Percentiles rank a stretch among this genome's conserved stretches.
These are phyloP conservation scores for carrot (Daucus carota) DNA, from an alignment of 129 eudicot species.

Conservation along the genomic window DNA sequence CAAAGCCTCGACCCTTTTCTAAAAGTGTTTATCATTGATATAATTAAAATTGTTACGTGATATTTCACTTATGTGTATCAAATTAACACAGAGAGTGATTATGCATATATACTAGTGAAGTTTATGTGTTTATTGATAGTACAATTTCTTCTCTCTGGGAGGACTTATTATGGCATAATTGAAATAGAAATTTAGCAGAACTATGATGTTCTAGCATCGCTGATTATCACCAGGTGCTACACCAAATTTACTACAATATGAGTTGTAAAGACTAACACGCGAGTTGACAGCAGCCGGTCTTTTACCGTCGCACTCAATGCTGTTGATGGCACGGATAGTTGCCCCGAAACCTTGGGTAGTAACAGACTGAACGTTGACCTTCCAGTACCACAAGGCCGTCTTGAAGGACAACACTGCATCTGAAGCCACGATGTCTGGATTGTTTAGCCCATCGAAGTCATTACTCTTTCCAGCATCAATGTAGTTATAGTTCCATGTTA, in stretches of 20 bases:
- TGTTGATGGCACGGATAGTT: no score
- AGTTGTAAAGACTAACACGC: neutral
- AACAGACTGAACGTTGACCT: constrained; percentile 15
- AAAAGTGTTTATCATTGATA: no score
- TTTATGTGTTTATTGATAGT: no score
- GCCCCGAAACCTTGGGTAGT: neutral
- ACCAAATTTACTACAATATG: neutral
- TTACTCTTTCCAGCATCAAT: constrained; percentile 20
- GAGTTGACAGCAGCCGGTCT: neutral
- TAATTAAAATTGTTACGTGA: no score
- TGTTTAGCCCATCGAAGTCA: constrained; percentile 14
- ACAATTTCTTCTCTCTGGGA: no score
- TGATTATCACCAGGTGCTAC: constrained; percentile 10
- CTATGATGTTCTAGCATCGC: neutral
- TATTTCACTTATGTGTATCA: no score
- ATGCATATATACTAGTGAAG: no score
- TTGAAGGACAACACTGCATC: constrained; percentile 21
- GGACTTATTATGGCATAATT: neutral
- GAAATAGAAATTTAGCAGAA: neutral
- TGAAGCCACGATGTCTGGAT: constrained; percentile 27
- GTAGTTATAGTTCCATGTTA: constrained; percentile 22
- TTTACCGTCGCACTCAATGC: neutral
- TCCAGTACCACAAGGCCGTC: constrained; percentile 30
- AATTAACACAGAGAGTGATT: no score
- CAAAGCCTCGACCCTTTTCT: no score